Evolutionary conservation across 2,329 filamentous ascomycete genomes (phyloP).

Genomic region (Penicillium sp.): DNA sequence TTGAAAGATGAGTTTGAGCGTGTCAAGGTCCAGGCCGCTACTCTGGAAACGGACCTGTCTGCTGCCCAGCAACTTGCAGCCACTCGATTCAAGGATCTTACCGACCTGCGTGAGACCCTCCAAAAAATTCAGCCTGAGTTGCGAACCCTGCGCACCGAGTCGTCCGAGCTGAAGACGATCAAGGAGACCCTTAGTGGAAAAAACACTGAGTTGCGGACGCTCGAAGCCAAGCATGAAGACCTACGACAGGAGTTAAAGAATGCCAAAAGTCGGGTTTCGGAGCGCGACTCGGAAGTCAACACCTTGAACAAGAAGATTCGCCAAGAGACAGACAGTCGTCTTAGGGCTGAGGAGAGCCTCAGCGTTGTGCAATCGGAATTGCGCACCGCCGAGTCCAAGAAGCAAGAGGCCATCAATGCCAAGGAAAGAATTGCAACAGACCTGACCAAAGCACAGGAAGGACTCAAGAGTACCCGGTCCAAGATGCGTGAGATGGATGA

Average conservation of each 20-base stretch:
- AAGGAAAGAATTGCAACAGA: slow-evolving; percentile 71
- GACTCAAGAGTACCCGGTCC: slow-evolving; percentile 56
- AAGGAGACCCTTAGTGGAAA: slow-evolving; percentile 71
- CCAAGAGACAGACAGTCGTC: slow-evolving; percentile 67
- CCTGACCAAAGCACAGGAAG: slow-evolving; percentile 68
- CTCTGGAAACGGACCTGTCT: slow-evolving; percentile 76
- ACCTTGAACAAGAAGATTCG: slow-evolving; percentile 73
- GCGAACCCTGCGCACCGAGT: slow-evolving; percentile 72
- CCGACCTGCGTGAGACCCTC: slow-evolving; percentile 73
- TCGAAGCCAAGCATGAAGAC: slow-evolving; percentile 81
- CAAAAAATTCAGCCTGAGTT: slow-evolving; percentile 86
- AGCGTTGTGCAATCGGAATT: slow-evolving; percentile 72
- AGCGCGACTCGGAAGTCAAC: slow-evolving; percentile 76
- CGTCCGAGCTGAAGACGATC: slow-evolving; percentile 67
- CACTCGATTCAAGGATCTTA: slow-evolving; percentile 81
- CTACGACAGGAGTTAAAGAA: slow-evolving; percentile 69
- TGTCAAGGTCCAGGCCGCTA: slow-evolving; percentile 66
- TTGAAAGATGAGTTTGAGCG: slow-evolving; percentile 66
- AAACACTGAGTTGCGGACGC: slow-evolving; percentile 63
- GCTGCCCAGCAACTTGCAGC: slow-evolving; percentile 85
- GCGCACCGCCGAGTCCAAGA: slow-evolving; percentile 73
- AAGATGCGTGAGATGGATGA: slow-evolving; percentile 72
- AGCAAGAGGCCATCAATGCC: slow-evolving; percentile 70
- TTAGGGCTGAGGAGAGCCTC: slow-evolving; percentile 76
- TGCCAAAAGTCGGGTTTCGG: slow-evolving; percentile 66